Percentiles rank a stretch among this genome's conserved stretches.
phyloP scores from a whole-genome alignment of 805 yeast genomes.

The Yamadazyma phyllophila region DNA sequence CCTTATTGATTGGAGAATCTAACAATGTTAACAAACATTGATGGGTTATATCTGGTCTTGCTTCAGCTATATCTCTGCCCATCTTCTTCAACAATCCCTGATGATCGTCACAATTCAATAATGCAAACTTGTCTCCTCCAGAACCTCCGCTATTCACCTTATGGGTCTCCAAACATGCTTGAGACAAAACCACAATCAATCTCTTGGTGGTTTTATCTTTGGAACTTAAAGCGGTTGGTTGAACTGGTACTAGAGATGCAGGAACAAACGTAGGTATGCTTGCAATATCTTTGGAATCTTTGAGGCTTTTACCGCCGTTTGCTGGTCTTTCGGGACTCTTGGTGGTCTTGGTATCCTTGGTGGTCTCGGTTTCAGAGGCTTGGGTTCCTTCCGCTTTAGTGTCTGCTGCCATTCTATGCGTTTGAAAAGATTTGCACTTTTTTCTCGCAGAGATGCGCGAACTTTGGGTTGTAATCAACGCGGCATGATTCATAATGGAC shows the following conservation, averaged over 20 bases:
- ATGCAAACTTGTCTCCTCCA: conserved; percentile 85
- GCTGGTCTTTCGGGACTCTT: neutral
- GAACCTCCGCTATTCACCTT: conserved; percentile 78
- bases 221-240: conserved; percentile 77
- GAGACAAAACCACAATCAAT: conserved; percentile 89
- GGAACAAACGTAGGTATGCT: conserved; percentile 16
- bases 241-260: conserved; percentile 83
- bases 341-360: neutral
- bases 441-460: conserved; percentile 2
- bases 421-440: neutral
- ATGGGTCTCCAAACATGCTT: conserved; percentile 94
- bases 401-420: neutral
- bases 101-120: conserved; percentile 96
- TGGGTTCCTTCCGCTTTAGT: neutral
- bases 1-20: conserved; percentile 98
- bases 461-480: neutral
- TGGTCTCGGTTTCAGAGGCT: neutral
- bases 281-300: conserved; percentile 3
- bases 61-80: conserved; percentile 97
- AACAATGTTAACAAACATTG: conserved; percentile 91
- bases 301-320: neutral
- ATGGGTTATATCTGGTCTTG: conserved; percentile 98
- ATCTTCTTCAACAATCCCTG: conserved; percentile 92
- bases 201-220: conserved; percentile 85
- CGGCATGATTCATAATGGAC: neutral